phyloP scores from a whole-genome alignment of 768 basidiomycete genomes.

The Dioszegia hungarica region DNA sequence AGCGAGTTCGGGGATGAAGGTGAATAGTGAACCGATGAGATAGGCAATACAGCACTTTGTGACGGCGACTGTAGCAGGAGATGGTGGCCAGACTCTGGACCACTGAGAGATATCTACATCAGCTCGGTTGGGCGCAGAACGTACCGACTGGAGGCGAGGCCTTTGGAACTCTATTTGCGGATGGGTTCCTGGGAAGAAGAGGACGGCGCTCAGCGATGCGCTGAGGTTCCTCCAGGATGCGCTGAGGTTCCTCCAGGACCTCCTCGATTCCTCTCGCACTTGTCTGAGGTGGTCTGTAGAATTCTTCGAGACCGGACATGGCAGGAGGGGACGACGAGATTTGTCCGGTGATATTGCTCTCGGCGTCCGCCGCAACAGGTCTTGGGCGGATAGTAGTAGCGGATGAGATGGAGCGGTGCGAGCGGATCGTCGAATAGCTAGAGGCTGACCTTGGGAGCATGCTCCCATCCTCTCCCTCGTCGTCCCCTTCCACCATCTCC shows the following conservation, averaged over 20 bases:
- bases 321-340: constrained; percentile 9
- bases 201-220: not conserved
- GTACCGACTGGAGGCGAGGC: too few relatives aligned
- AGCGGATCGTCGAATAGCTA: too few relatives aligned
- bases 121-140: too few relatives aligned
- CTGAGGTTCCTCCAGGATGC: not conserved
- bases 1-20: constrained; percentile 73
- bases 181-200: not conserved
- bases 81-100: constrained; percentile 20
- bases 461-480: not conserved
- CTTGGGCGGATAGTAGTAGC: not conserved
- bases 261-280: not conserved
- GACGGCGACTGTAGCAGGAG: constrained; percentile 48
- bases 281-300: not conserved
- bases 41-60: constrained; percentile 91
- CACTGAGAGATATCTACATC: not conserved
- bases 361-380: not conserved
- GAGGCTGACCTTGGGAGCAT: too few relatives aligned
- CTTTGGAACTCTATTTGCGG: not conserved
- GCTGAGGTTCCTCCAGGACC: not conserved
- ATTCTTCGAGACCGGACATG: not conserved
- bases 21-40: constrained; percentile 84
- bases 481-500: constrained; percentile 17
- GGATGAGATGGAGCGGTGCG: not conserved
- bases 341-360: not conserved